A percentile compares a stretch with the other conserved stretches of the same genome.
These are phyloP conservation scores for Gaeumannomyces tritici DNA, from an alignment of 2,329 filamentous ascomycete genomes.

Conservation along the genomic window DNA sequence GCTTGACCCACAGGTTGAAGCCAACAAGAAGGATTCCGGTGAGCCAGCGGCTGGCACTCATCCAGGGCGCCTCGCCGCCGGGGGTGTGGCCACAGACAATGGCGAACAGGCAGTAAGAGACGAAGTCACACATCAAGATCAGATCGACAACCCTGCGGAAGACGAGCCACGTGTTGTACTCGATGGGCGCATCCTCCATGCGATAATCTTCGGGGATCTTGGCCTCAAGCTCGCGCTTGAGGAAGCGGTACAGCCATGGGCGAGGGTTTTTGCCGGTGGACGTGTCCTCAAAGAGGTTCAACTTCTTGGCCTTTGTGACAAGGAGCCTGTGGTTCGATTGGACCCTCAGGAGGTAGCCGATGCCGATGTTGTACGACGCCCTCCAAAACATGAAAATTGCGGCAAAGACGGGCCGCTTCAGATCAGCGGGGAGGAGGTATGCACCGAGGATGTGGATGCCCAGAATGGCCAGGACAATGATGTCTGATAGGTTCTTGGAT, in stretches of 20 bases:
- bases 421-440: slow-evolving; percentile 58
- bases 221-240: slow-evolving; percentile 85
- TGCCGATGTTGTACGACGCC: slow-evolving; percentile 84
- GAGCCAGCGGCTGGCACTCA: slow-evolving; percentile 68
- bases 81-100: slow-evolving; percentile 76
- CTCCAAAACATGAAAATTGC: slow-evolving; percentile 86
- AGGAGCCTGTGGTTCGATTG: slow-evolving; percentile 86
- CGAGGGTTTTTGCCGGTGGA: slow-evolving; percentile 71
- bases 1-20: slow-evolving; percentile 98
- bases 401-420: slow-evolving; percentile 71
- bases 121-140: slow-evolving; percentile 98
- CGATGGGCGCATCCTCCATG: slow-evolving; percentile 85
- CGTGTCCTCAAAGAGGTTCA: slow-evolving; percentile 77
- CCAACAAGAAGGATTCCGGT: slow-evolving; percentile 69
- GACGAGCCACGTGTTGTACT: slow-evolving; percentile 98
- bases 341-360: slow-evolving; percentile 77
- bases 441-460: slow-evolving; percentile 64
- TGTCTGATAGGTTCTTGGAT: slow-evolving; percentile 88
- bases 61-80: slow-evolving; percentile 55
- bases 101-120: slow-evolving; percentile 92
- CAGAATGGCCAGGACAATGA: slow-evolving; percentile 69
- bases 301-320: slow-evolving; percentile 78
- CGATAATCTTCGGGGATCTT: slow-evolving; percentile 92
- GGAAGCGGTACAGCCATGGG: slow-evolving; percentile 69
- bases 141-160: slow-evolving; percentile 93